A percentile compares a stretch with the other conserved stretches of the same genome.
Conservation (phyloP, 768 basidiomycete genomes). For the Amanita thiersii region DNA sequence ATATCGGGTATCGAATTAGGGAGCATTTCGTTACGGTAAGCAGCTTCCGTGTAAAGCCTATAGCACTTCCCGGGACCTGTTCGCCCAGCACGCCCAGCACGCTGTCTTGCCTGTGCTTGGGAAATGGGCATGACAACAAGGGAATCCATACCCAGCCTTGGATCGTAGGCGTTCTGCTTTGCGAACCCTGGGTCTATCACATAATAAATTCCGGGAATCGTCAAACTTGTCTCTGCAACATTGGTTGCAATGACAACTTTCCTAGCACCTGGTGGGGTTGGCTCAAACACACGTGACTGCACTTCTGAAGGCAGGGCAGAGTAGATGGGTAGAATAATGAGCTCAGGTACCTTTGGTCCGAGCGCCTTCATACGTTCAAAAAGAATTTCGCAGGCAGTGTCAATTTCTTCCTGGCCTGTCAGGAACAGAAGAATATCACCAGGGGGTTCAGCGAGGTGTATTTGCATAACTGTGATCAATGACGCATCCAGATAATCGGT, state of each 20-base stretch:
- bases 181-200: conserved; percentile 98
- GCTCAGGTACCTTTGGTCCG: conserved; percentile 96
- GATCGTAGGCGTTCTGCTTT: conserved; percentile 98
- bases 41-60: conserved; percentile 95
- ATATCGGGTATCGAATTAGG: conserved; percentile 98
- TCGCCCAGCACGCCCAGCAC: conserved; percentile 92
- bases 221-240: conserved; percentile 96
- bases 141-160: conserved; percentile 96
- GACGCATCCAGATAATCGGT: conserved; percentile 96
- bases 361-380: conserved; percentile 99
- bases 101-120: conserved; percentile 94
- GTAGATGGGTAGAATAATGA: conserved; percentile 95
- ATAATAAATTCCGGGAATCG: conserved; percentile 98
- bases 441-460: conserved; percentile 95
- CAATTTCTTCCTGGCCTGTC: conserved; percentile 98
- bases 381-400: conserved; percentile 93
- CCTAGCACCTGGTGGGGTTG: conserved; percentile 94
- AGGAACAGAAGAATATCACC: conserved; percentile 96
- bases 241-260: conserved; percentile 99
- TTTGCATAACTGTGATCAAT: conserved; percentile 98
- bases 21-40: conserved; percentile 98
- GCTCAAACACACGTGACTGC: conserved; percentile 96
- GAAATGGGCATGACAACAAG: conserved; percentile 98
- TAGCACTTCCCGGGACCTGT: conserved; percentile 99
- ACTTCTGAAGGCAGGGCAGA: conserved; percentile 97